Percentiles rank a stretch among this genome's conserved stretches.
Conservation (phyloP, 495 filamentous ascomycete genomes). For the Sordaria brevicollis region DNA sequence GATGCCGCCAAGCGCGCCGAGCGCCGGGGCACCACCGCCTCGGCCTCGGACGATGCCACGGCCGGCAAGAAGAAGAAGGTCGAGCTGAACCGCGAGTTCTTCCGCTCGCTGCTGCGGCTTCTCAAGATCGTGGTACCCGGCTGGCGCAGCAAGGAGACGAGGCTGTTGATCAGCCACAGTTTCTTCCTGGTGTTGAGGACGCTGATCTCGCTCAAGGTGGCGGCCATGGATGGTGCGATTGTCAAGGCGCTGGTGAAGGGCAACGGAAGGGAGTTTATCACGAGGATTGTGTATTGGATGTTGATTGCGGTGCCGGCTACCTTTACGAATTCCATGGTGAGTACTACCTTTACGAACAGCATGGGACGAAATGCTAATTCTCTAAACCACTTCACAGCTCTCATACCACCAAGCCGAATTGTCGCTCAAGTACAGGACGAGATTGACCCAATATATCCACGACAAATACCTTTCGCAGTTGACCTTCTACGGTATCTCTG, state of each 20-base stretch:
- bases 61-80: conserved; percentile 62
- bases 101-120: conserved; percentile 69
- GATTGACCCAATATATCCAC: conserved; percentile 86
- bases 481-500: conserved; percentile 95
- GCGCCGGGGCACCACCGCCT: conserved; percentile 40
- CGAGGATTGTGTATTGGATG: conserved; percentile 97
- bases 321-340: conserved; percentile 97
- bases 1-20: conserved; percentile 53
- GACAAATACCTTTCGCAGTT: conserved; percentile 87
- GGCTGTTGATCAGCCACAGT: conserved; percentile 76
- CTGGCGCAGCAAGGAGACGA: conserved; percentile 77
- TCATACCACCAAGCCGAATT: conserved; percentile 96
- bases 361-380: not conserved
- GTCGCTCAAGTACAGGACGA: conserved; percentile 80
- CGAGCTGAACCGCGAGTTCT: conserved; percentile 92
- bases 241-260: conserved; percentile 87
- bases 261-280: conserved; percentile 82
- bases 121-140: conserved; percentile 83
- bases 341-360: conserved; percentile 12
- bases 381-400: conserved; percentile 42
- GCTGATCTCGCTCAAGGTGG: conserved; percentile 87
- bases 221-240: conserved; percentile 85
- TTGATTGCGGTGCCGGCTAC: conserved; percentile 92
- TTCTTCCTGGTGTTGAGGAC: conserved; percentile 76
- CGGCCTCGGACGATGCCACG: conserved; percentile 27